phyloP scores from a whole-genome alignment of 345 rosid species.

The Aurinia saxatilis region DNA sequence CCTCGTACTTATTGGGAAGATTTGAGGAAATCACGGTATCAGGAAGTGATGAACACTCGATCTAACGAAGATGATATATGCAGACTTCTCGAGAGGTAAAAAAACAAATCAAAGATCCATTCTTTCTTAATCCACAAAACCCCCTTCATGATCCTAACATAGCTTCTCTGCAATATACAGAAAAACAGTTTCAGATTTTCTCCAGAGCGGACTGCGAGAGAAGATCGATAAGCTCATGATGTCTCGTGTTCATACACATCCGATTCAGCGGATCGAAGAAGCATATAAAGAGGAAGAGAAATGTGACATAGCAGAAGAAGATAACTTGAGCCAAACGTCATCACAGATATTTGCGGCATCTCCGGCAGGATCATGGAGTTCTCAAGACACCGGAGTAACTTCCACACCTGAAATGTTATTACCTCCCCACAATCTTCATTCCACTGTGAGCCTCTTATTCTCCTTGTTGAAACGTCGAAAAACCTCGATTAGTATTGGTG shows the following conservation, averaged over 20 bases:
- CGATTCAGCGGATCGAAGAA: conserved; percentile 22
- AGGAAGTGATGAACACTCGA: conserved; percentile 46
- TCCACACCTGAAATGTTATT: conserved; percentile 1
- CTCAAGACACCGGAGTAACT: conserved; percentile 35
- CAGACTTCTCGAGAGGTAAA: conserved; percentile 66
- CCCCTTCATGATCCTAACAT: neutral
- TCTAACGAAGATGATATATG: conserved; percentile 57
- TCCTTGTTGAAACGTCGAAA: neutral
- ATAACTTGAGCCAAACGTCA: conserved; percentile 31
- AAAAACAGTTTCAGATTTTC: conserved; percentile 64
- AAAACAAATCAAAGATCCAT: neutral
- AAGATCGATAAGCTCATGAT: conserved; percentile 57
- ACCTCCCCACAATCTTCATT: neutral
- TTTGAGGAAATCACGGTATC: conserved; percentile 58
- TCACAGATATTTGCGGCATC: conserved; percentile 31
- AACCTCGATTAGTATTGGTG: neutral
- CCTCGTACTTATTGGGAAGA: conserved; percentile 87
- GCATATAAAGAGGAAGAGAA: conserved; percentile 18
- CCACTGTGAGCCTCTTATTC: conserved; percentile 7
- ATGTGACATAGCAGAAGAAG: conserved; percentile 19
- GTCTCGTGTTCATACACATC: conserved; percentile 41
- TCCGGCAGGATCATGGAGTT: conserved; percentile 49
- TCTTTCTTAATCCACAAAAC: neutral
- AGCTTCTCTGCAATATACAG: conserved; percentile 32
- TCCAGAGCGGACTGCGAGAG: conserved; percentile 61